Conservation (phyloP, 2,329 filamentous ascomycete species). For the Reticulascus tulasneorum region DNA sequence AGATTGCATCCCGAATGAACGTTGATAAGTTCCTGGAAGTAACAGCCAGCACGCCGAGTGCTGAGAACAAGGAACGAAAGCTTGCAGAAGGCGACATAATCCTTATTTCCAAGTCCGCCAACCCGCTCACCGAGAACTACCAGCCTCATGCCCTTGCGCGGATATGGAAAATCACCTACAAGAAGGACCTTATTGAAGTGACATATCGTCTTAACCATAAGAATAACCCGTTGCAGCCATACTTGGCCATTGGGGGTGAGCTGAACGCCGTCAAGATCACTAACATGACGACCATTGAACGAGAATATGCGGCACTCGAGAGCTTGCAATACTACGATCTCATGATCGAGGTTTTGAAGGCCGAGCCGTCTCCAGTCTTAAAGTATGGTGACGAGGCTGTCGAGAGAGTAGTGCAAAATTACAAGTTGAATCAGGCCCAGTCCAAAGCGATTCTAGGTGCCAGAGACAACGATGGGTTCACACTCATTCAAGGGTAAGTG, state of each 20-base stretch:
- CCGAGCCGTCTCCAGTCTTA: slow-evolving; percentile 84
- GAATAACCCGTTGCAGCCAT: slow-evolving; percentile 56
- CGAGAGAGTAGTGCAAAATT: slow-evolving; percentile 66
- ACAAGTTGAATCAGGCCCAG: slow-evolving; percentile 82
- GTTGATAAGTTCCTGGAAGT: slow-evolving; percentile 94
- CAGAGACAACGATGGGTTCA: slow-evolving; percentile 94
- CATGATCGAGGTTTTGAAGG: slow-evolving; percentile 85
- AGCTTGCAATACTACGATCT: slow-evolving; percentile 94
- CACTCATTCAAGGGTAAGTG: slow-evolving; percentile 79
- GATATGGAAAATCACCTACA: slow-evolving; percentile 74
- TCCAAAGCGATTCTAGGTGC: slow-evolving; percentile 89
- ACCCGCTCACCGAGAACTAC: slow-evolving; percentile 61
- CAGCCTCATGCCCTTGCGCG: slow-evolving; percentile 82
- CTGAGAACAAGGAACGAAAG: slow-evolving; percentile 66
- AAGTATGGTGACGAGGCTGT: slow-evolving; percentile 74
- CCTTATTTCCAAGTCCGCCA: slow-evolving; percentile 70
- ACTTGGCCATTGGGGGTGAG: slow-evolving; percentile 64
- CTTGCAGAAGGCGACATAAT: slow-evolving; percentile 85
- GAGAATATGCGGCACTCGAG: slow-evolving; percentile 89
- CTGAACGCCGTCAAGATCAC: slow-evolving; percentile 79
- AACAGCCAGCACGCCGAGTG: slow-evolving; percentile 72
- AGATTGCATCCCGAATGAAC: slow-evolving; percentile 79
- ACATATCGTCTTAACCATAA: slow-evolving; percentile 76
- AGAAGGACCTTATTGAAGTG: slow-evolving; percentile 77
- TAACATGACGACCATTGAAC: slow-evolving; percentile 90